A percentile compares a stretch with the other conserved stretches of the same genome.
phyloP scores from a whole-genome alignment of 2,329 filamentous ascomycete species.

The Fonsecaea pedrosoi region DNA sequence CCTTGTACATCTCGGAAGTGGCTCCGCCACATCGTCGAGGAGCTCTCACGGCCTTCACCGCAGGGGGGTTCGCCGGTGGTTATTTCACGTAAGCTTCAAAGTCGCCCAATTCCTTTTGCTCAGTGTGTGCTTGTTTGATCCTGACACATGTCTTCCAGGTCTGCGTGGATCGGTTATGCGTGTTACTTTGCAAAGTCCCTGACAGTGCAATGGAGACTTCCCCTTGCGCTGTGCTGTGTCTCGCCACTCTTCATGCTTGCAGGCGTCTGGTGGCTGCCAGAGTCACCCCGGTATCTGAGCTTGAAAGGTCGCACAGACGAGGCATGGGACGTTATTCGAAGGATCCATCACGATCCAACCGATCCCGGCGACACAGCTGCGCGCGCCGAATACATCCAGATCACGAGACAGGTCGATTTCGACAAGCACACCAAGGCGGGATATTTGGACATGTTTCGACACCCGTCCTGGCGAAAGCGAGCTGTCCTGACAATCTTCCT shows the following conservation, averaged over 20 bases:
- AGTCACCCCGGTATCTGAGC: constrained; percentile 21
- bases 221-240: neutral
- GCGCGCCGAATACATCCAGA: constrained; percentile 14
- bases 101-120: too few relatives aligned
- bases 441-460: constrained; percentile 18
- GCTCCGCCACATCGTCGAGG: constrained; percentile 52
- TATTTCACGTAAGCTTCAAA: neutral
- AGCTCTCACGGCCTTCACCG: constrained; percentile 32
- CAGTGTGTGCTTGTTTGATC: too few relatives aligned
- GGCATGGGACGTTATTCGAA: constrained; percentile 2
- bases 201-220: constrained; percentile 12
- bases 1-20: constrained; percentile 52
- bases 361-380: constrained; percentile 1
- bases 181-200: constrained; percentile 1
- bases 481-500: constrained; percentile 9
- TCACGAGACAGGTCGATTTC: constrained; percentile 18
- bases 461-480: constrained; percentile 15
- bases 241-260: neutral
- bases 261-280: neutral
- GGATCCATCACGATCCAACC: constrained; percentile 12
- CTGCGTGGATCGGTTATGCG: neutral
- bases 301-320: constrained; percentile 5
- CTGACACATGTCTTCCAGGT: neutral
- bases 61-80: neutral
- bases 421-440: constrained; percentile 14